Base-by-base conservation (phyloP, 495 filamentous ascomycete species). In the Cercophora sp. region DNA sequence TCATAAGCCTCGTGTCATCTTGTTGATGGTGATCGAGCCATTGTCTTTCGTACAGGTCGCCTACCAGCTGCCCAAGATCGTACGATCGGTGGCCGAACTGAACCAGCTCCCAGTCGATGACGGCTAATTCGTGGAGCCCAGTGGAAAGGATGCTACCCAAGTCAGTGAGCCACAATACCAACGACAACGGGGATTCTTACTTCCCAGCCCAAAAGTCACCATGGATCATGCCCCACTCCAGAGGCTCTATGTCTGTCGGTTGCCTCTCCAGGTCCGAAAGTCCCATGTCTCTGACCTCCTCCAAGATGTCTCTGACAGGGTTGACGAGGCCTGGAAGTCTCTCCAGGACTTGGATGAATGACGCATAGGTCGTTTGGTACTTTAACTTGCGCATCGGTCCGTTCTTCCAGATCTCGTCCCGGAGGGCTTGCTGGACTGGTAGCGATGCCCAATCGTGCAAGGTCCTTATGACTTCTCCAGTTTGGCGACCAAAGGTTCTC, bases 191-290 rank as follows among this genome's bases (percentile, higher is more conserved):
- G 4, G 46, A 39, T 8, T 53, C 62, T 4, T 55, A 66, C 63
- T 83, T 83, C 8, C 78, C 79, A 15, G 71, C 70, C 75, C 80
- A 83, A 43, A 80, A 79, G 53, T 82, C 79, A 2, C 80, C 79
- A 60, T 82, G 80, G 27, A 82, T 79, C 2, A 76, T 42, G 1
- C 60, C 53, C 48, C 55, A 53, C 4, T 32, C 10, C 6, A 51
- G 20, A 2, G 55, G 40, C 3, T 50, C 46, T 4, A 10, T 31
- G 5, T 36, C 32, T 5, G 20, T 15, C 2, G 26, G 24, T 8
- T 25, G 16, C 15, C 44, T 48, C 18, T 48, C 48, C 29, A 78
- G 50, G 46, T 77, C 73, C 1, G 51, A 52, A 0, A 51, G 56
- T 0, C 69, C 70, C 18, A 57, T 53, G 2, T 40, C 40, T 42